These are phyloP conservation scores for Sclerotinia nivalis DNA, from an alignment of 2,329 filamentous ascomycete genomes.

Conservation along the genomic window DNA sequence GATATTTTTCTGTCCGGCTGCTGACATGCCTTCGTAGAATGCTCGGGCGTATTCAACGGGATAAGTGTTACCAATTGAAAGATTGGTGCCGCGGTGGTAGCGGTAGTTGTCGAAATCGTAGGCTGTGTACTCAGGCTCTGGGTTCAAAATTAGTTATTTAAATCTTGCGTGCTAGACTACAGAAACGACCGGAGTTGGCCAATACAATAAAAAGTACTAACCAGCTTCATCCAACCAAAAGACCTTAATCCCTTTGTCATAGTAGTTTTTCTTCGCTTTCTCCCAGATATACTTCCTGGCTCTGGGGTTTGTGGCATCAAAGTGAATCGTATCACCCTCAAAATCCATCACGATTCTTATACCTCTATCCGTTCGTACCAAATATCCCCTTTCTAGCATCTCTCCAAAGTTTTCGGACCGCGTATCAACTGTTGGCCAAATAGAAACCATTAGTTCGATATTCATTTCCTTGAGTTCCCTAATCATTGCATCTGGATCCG, in stretches of 20 bases:
- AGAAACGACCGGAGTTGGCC: background rate
- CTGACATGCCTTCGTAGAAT: conserved; percentile 60
- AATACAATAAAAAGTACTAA: background rate
- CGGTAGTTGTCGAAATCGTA: conserved; percentile 70
- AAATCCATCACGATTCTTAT: conserved; percentile 59
- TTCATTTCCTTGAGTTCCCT: conserved; percentile 57
- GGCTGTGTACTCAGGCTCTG: conserved; percentile 61
- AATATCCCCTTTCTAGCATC: conserved; percentile 60
- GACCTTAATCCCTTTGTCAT: conserved; percentile 59
- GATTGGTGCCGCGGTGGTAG: conserved; percentile 56
- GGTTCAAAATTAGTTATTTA: background rate
- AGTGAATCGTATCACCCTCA: conserved; percentile 59
- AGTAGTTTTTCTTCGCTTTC: conserved; percentile 61
- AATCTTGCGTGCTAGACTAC: background rate
- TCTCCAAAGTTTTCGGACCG: conserved; percentile 59
- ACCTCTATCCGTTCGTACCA: conserved; percentile 62
- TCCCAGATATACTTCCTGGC: conserved; percentile 61
- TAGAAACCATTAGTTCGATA: conserved; percentile 67
- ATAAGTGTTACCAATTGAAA: conserved; percentile 61
- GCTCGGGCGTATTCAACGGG: conserved; percentile 58
- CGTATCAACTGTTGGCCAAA: conserved; percentile 67
- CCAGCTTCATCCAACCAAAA: conserved; percentile 69
- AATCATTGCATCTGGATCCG: conserved; percentile 65
- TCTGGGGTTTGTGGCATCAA: conserved; percentile 63
- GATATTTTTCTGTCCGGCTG: conserved; percentile 55